These are phyloP conservation scores for Naumovozyma baii DNA, from an alignment of 805 yeast species.

Conservation along the genomic window DNA sequence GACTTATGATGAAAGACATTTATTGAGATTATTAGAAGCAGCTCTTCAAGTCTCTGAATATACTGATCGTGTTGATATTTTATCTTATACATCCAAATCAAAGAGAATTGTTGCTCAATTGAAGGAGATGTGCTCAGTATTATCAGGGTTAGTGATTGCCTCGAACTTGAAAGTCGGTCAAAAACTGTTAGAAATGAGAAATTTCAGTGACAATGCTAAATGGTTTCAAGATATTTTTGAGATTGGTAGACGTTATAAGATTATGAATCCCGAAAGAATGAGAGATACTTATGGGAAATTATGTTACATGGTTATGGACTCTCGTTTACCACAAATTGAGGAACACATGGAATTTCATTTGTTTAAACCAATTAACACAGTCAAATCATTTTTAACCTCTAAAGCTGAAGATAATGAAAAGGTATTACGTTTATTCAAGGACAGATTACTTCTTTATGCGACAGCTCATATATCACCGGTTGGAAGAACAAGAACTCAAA, in stretches of 20 bases:
- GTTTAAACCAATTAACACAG: constrained; percentile 62
- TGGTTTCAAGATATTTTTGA: constrained; percentile 69
- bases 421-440: constrained; percentile 42
- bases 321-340: constrained; percentile 59
- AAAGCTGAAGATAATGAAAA: constrained; percentile 31
- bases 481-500: constrained; percentile 42
- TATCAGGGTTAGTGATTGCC: constrained; percentile 72
- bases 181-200: constrained; percentile 51
- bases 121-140: constrained; percentile 66
- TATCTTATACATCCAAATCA: constrained; percentile 56
- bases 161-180: constrained; percentile 65
- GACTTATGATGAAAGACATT: constrained; percentile 57
- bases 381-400: constrained; percentile 38
- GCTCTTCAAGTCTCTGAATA: constrained; percentile 72
- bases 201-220: constrained; percentile 57
- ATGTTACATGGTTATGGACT: constrained; percentile 81
- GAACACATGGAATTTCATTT: constrained; percentile 68
- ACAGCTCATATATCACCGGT: constrained; percentile 57
- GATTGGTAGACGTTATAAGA: constrained; percentile 70
- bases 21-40: constrained; percentile 58
- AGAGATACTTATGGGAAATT: constrained; percentile 70
- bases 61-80: constrained; percentile 67
- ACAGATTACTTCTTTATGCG: constrained; percentile 50
- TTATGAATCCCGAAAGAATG: constrained; percentile 78
- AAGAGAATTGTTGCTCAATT: constrained; percentile 64